A percentile compares a stretch with the other conserved stretches of the same genome.
Conservation (phyloP, 2,329 filamentous ascomycete genomes). For the Fonsecaea pedrosoi region DNA sequence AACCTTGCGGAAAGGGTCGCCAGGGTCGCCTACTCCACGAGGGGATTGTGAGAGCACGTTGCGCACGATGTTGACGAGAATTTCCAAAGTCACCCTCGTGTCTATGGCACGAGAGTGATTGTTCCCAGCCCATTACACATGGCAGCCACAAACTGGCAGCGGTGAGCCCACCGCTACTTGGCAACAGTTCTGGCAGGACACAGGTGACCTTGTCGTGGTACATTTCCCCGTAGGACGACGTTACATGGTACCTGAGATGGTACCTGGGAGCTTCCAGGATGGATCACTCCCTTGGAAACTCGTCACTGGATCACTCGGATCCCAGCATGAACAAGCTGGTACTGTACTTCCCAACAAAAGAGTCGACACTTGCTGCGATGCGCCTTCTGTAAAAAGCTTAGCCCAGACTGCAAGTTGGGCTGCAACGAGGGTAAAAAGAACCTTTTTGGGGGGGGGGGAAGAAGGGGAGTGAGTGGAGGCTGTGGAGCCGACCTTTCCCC, state of each 20-base stretch:
- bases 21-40: neutral
- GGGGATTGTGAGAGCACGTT: neutral
- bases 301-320: conserved; percentile 9
- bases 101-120: neutral
- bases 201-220: conserved; percentile 20
- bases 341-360: conserved; percentile 8
- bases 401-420: neutral
- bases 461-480: neutral
- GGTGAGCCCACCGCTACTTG: conserved; percentile 35
- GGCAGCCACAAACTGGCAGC: conserved; percentile 30
- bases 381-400: conserved; percentile 13
- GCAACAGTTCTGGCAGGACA: conserved; percentile 14
- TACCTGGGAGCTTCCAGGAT: neutral
- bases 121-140: conserved; percentile 20
- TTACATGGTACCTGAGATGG: conserved; percentile 9
- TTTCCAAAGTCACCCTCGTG: neutral
- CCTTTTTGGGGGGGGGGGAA: neutral
- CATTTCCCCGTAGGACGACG: conserved; percentile 6
- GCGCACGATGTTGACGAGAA: conserved; percentile 1
- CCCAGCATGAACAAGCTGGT: conserved; percentile 10
- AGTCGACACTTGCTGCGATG: neutral
- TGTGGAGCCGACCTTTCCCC: neutral
- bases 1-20: neutral
- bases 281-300: neutral
- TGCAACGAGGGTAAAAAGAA: conserved; percentile 2